Evolutionary conservation across 2,329 filamentous ascomycete genomes (phyloP).

Genomic region (Colletotrichum cereale): DNA sequence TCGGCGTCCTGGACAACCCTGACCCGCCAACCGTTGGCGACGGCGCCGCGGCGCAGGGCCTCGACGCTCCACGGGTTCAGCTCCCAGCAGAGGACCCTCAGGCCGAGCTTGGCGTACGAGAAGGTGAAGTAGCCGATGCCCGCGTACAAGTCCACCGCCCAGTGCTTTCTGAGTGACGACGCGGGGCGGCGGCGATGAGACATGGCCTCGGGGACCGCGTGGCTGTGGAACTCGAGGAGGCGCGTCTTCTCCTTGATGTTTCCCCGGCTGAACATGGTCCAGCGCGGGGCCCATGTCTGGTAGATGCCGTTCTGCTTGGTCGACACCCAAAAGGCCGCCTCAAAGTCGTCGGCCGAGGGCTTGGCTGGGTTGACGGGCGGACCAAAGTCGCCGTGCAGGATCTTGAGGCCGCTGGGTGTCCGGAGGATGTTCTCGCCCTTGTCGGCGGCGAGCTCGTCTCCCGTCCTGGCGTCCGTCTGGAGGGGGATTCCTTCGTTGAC

Average conservation of each 20-base stretch:
- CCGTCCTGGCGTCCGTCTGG: slow-evolving; percentile 42
- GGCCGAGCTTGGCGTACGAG: slow-evolving; percentile 79
- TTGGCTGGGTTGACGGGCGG: slow-evolving; percentile 49
- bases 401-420: slow-evolving; percentile 76
- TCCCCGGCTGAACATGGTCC: slow-evolving; percentile 95
- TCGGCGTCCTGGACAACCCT: slow-evolving; percentile 62
- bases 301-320: slow-evolving; percentile 82
- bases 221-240: slow-evolving; percentile 67
- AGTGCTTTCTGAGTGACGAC: slow-evolving; percentile 50
- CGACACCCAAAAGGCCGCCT: slow-evolving; percentile 80
- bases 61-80: slow-evolving; percentile 91
- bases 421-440: slow-evolving; percentile 76
- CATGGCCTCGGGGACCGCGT: neutral
- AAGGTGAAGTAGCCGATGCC: slow-evolving; percentile 97
- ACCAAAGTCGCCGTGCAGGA: slow-evolving; percentile 82
- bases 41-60: slow-evolving; percentile 81
- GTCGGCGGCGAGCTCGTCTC: slow-evolving; percentile 17
- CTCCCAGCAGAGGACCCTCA: slow-evolving; percentile 88
- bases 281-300: slow-evolving; percentile 89
- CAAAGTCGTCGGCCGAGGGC: slow-evolving; percentile 67
- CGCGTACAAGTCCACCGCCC: slow-evolving; percentile 86
- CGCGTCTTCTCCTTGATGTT: slow-evolving; percentile 92
- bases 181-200: slow-evolving; percentile 9
- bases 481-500: slow-evolving; percentile 73
- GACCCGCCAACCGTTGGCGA: slow-evolving; percentile 75